phyloP scores from a whole-genome alignment of 257 asterid species.

The Ocimum tenuiflorum region DNA sequence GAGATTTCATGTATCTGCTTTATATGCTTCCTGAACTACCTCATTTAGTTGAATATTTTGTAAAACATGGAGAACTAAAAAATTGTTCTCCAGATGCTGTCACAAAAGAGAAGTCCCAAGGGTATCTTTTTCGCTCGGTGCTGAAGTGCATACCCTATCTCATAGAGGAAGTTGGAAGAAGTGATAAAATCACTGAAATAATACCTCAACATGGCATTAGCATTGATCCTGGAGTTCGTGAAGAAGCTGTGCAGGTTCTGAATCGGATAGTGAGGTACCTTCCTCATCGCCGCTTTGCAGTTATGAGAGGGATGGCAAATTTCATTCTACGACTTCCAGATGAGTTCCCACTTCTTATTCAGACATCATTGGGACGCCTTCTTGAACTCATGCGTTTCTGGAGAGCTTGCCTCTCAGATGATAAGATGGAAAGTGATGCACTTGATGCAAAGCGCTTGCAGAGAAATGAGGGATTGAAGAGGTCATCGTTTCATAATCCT shows the following conservation, averaged over 20 bases:
- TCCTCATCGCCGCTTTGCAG: constrained; percentile 98
- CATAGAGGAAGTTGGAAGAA: constrained; percentile 97
- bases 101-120: constrained; percentile 95
- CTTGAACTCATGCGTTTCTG: constrained; percentile 96
- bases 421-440: constrained; percentile 51
- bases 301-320: constrained; percentile 96
- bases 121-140: constrained; percentile 93
- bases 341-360: constrained; percentile 97
- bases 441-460: constrained; percentile 64
- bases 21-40: constrained; percentile 13
- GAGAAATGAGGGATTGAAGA: constrained; percentile 84
- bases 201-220: constrained; percentile 99
- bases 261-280: constrained; percentile 84
- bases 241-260: constrained; percentile 95
- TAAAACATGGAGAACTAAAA: constrained; percentile 21
- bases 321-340: constrained; percentile 89
- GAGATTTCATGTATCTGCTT: constrained; percentile 12
- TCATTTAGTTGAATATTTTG: constrained; percentile 19
- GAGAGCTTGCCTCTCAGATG: constrained; percentile 86
- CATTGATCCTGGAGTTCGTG: constrained; percentile 98
- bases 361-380: constrained; percentile 94
- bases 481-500: constrained; percentile 70
- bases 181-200: constrained; percentile 91
- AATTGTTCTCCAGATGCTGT: constrained; percentile 67
- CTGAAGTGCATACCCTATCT: constrained; percentile 98